Conservation (phyloP, 169 alveolate species). For the Cryptosporidium andersoni region DNA sequence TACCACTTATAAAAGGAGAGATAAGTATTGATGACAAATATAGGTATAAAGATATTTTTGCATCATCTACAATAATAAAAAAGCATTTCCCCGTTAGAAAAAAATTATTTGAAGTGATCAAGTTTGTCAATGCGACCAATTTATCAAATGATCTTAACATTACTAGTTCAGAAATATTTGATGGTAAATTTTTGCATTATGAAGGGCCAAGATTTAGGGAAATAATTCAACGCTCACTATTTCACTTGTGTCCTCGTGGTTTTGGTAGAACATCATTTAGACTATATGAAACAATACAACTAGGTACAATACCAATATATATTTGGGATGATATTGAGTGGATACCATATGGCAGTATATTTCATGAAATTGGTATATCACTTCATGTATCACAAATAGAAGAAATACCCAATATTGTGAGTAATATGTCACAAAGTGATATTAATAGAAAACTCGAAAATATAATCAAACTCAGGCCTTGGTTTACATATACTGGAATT, state of each 20-base stretch:
- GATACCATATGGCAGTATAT: slow-evolving; percentile 54
- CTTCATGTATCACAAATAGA: slow-evolving; percentile 16
- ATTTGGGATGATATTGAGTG: slow-evolving; percentile 70
- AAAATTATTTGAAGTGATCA: slow-evolving; percentile 28
- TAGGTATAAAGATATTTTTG: slow-evolving; percentile 36
- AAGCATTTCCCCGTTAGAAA: slow-evolving; percentile 65
- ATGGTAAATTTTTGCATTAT: slow-evolving; percentile 45
- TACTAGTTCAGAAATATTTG: not conserved
- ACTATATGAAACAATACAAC: slow-evolving; percentile 66
- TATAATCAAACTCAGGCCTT: slow-evolving; percentile 11
- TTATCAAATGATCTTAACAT: not conserved
- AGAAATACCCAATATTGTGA: slow-evolving; percentile 13
- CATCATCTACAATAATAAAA: slow-evolving; percentile 67
- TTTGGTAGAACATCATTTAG: slow-evolving; percentile 72
- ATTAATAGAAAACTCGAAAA: slow-evolving; percentile 7
- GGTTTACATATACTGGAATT: slow-evolving; percentile 61
- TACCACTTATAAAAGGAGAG: slow-evolving; percentile 69
- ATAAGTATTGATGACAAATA: slow-evolving; percentile 16
- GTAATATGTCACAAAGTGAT: slow-evolving; percentile 2
- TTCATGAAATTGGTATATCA: slow-evolving; percentile 30
- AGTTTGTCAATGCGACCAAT: slow-evolving; percentile 31
- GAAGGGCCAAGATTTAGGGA: slow-evolving; percentile 52
- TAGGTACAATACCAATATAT: slow-evolving; percentile 70
- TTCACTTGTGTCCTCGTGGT: slow-evolving; percentile 70
- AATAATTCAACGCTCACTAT: slow-evolving; percentile 54